These are phyloP conservation scores for Populus davidiana DNA, from an alignment of 345 rosid species.

Conservation along the genomic window DNA sequence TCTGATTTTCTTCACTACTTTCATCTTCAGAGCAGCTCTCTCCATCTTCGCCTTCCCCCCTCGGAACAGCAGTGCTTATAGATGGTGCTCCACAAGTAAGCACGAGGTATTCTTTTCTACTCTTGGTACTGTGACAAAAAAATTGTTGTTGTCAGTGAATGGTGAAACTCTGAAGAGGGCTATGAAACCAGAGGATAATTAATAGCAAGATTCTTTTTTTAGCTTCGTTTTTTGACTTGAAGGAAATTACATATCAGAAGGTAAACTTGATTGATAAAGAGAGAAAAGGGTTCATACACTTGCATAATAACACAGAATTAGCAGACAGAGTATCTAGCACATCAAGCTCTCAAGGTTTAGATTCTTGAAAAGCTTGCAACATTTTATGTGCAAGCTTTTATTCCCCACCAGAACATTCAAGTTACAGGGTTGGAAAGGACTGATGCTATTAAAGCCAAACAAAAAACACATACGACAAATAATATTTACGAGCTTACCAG, in stretches of 20 bases:
- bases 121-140: constrained; percentile 52
- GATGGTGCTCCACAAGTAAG: constrained; percentile 80
- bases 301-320: too few relatives aligned
- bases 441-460: neutral
- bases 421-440: neutral
- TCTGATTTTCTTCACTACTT: constrained; percentile 48
- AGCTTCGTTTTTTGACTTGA: neutral
- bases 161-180: neutral
- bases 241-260: neutral
- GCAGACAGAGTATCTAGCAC: neutral
- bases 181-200: neutral
- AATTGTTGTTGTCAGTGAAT: neutral
- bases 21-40: constrained; percentile 70
- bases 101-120: constrained; percentile 79
- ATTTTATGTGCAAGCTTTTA: neutral
- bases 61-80: constrained; percentile 39
- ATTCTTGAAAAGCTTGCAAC: neutral
- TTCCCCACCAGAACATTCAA: neutral
- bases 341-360: neutral
- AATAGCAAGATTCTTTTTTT: neutral
- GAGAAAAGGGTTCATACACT: neutral
- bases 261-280: neutral
- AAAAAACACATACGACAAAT: neutral
- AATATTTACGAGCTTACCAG: neutral
- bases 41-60: constrained; percentile 46